Evolutionary conservation across 345 rosid genomes (phyloP).

Genomic region (Abelmoschus esculentus): DNA sequence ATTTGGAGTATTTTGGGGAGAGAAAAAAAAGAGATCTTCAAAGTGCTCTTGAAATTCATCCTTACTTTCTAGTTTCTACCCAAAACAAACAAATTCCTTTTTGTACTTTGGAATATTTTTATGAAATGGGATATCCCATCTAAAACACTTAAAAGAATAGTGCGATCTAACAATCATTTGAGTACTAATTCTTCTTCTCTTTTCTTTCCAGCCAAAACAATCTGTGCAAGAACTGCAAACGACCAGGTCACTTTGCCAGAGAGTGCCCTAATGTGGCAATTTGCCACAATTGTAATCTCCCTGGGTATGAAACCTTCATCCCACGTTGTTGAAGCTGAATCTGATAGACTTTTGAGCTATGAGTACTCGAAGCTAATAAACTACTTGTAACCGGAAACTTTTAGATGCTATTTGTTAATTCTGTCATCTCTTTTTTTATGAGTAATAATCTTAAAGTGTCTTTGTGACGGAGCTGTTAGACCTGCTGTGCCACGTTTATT

Average conservation of each 20-base stretch:
- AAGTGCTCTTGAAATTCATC: no score
- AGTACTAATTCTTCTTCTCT: conserved; percentile 9
- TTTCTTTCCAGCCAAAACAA: conserved; percentile 60
- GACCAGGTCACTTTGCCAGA: conserved; percentile 95
- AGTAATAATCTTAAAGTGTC: background rate
- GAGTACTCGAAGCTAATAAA: background rate
- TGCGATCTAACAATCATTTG: background rate
- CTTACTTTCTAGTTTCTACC: no score
- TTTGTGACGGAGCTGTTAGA: background rate
- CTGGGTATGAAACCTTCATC: conserved; percentile 47
- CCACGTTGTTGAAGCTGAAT: background rate
- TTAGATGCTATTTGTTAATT: background rate
- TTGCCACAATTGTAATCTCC: conserved; percentile 95
- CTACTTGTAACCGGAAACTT: background rate
- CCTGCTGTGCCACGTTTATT: background rate
- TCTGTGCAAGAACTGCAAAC: conserved; percentile 95
- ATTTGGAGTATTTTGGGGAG: no score
- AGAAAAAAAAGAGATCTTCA: no score
- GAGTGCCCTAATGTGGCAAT: conserved; percentile 95
- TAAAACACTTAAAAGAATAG: background rate
- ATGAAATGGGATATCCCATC: no score
- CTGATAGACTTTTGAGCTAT: background rate
- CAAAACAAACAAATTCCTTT: no score
- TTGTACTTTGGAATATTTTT: no score
- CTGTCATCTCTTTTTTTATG: background rate